Evolutionary conservation across 2,329 filamentous ascomycete species (phyloP).

Genomic region (Xylariaceae sp.): DNA sequence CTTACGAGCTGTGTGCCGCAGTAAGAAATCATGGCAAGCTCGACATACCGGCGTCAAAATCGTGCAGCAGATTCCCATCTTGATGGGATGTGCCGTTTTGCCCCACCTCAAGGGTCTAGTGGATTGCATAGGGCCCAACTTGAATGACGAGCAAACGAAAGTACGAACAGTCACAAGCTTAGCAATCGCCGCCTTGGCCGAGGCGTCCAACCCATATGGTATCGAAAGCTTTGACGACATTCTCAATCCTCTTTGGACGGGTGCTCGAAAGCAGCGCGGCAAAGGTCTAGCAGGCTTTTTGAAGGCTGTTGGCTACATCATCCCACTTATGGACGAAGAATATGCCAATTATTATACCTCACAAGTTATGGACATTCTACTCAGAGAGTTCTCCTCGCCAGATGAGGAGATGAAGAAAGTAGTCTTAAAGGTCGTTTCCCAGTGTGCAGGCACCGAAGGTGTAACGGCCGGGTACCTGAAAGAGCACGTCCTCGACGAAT

Average conservation of each 20-base stretch:
- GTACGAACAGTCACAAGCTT: conserved; percentile 94
- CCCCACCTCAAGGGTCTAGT: conserved; percentile 94
- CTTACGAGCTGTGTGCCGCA: conserved; percentile 89
- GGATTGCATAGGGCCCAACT: conserved; percentile 90
- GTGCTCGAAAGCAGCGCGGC: conserved; percentile 90
- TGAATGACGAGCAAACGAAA: conserved; percentile 97
- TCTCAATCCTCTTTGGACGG: conserved; percentile 94
- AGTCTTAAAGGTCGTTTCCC: conserved; percentile 92
- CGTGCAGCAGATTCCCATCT: conserved; percentile 95
- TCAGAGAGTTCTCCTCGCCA: conserved; percentile 92
- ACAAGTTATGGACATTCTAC: conserved; percentile 97
- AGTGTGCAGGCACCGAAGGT: conserved; percentile 90
- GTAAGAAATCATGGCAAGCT: conserved; percentile 99
- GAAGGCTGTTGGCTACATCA: conserved; percentile 97
- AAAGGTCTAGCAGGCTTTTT: conserved; percentile 94
- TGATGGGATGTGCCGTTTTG: conserved; percentile 96
- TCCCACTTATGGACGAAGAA: conserved; percentile 98
- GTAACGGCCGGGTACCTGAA: conserved; percentile 94
- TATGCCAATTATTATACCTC: conserved; percentile 99
- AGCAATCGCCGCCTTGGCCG: conserved; percentile 89
- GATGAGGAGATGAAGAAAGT: conserved; percentile 99
- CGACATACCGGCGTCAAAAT: conserved; percentile 98
- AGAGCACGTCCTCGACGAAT: conserved; percentile 89
- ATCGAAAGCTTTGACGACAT: conserved; percentile 99
- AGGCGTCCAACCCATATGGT: conserved; percentile 96